Base-by-base conservation (phyloP, 345 rosid species). In the Eucalyptus caleyi region DNA sequence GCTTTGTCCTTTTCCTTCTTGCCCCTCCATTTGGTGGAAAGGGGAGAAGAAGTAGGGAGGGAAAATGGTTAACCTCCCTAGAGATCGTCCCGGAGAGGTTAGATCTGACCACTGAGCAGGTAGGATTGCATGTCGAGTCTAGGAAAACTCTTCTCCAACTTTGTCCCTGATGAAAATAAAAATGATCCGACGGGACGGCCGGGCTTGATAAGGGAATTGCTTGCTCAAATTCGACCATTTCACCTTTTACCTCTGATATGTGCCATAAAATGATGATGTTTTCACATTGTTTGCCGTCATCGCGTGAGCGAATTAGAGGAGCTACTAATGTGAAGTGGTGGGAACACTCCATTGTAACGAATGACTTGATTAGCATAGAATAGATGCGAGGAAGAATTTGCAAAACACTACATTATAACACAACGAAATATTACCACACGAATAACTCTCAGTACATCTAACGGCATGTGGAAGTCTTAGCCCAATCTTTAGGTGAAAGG, bases 341-440 rank as follows among this genome's bases (percentile, higher is more conserved):
- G 69, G 0, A 60, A 0, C 2, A 6, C 32, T 62, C 32, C 34
- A 62, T 13, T 7, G 69, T 4, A 32, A 21, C 3, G 9, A 16
- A n/a, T 32, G 81, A 69, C 42, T 18, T 4, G 81, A 34, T 69
- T 69, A 18, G 44, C 44, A 18, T 5, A 16, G 2, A 69, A 16
- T 5, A 69, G 81, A 69, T 34, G 81, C 19, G 26, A 69, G 42
- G 44, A 69, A 16, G 44, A 69, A 69, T 65, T 14, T 30, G 77
- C 9, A 16, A n/a, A 30, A 15, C 37, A 14, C 77, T n/a, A 15
- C 37, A n/a, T 69, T 69, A 16, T 10, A 72, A 24, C 44, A 72
- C 82, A 34, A 34, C 14, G 6, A 34, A 32, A 16, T 67, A 16
- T 16, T 67, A 8, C 21, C 11, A 32, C 42, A 5, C 23, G 4